Conservation (phyloP, 2,329 filamentous ascomycete genomes). For the Lanzia echinophila region DNA sequence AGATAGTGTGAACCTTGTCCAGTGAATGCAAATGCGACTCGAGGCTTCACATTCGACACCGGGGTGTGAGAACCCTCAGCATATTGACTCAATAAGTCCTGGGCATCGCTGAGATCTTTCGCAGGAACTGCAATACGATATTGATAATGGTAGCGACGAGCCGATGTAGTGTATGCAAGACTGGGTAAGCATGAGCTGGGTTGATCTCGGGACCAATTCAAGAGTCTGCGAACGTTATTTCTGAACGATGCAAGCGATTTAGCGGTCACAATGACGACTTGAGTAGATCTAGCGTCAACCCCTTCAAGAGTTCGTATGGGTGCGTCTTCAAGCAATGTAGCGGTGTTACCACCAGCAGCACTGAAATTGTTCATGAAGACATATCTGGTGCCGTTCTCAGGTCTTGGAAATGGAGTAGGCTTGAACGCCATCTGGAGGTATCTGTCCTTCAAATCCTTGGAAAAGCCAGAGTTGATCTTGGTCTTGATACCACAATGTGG, state of each 20-base stretch:
- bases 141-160: conserved; percentile 49
- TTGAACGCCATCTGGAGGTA: conserved; percentile 19
- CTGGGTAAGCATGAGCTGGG: conserved; percentile 8
- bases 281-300: conserved; percentile 3
- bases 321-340: conserved; percentile 19
- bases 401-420: conserved; percentile 21
- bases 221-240: conserved; percentile 6
- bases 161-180: conserved; percentile 18
- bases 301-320: conserved; percentile 6
- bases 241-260: conserved; percentile 9
- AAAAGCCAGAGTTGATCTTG: conserved; percentile 27
- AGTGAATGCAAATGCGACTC: conserved; percentile 20
- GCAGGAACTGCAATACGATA: conserved; percentile 45
- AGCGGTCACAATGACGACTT: conserved; percentile 9
- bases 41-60: conserved; percentile 6
- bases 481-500: conserved; percentile 25
- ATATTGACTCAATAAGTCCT: conserved; percentile 2
- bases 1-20: conserved; percentile 42
- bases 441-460: conserved; percentile 32
- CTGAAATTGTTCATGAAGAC: conserved; percentile 45
- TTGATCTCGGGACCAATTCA: conserved; percentile 5
- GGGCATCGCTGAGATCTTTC: conserved; percentile 29
- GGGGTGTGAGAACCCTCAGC: conserved; percentile 4
- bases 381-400: conserved; percentile 33
- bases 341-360: conserved; percentile 22